Conservation (phyloP, 345 rosid species). For the Balakata baccata region DNA sequence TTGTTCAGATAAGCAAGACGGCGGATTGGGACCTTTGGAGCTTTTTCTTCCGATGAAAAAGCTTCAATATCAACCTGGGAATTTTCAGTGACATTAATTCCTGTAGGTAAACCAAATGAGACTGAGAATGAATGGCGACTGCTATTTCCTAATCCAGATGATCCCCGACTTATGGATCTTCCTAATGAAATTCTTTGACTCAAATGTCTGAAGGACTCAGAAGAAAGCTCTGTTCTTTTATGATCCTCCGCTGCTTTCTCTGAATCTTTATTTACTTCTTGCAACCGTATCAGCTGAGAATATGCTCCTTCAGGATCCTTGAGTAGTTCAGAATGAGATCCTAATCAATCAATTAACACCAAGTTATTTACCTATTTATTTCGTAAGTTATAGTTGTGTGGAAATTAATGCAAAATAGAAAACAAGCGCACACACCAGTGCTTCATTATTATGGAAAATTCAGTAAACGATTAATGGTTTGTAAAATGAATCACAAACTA, state of each 20-base stretch:
- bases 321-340: slow-evolving; percentile 60
- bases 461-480: background rate
- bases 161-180: slow-evolving; percentile 51
- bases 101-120: slow-evolving; percentile 55
- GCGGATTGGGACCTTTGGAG: slow-evolving; percentile 43
- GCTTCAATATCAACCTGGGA: slow-evolving; percentile 28
- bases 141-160: slow-evolving; percentile 56
- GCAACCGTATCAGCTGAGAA: slow-evolving; percentile 71
- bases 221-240: background rate
- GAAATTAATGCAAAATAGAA: too few species aligned
- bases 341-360: slow-evolving; percentile 1
- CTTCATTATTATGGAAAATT: background rate
- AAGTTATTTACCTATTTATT: background rate
- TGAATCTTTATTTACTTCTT: slow-evolving; percentile 52
- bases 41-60: slow-evolving; percentile 24
- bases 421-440: background rate
- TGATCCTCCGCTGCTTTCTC: slow-evolving; percentile 41
- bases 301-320: slow-evolving; percentile 79
- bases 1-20: slow-evolving; percentile 71
- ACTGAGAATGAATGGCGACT: slow-evolving; percentile 52
- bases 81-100: slow-evolving; percentile 32
- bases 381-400: background rate
- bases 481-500: background rate
- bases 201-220: slow-evolving; percentile 24
- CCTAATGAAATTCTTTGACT: slow-evolving; percentile 40